These are phyloP conservation scores for Phialophora chinensis DNA, from an alignment of 2,329 filamentous ascomycete species.

Conservation along the genomic window DNA sequence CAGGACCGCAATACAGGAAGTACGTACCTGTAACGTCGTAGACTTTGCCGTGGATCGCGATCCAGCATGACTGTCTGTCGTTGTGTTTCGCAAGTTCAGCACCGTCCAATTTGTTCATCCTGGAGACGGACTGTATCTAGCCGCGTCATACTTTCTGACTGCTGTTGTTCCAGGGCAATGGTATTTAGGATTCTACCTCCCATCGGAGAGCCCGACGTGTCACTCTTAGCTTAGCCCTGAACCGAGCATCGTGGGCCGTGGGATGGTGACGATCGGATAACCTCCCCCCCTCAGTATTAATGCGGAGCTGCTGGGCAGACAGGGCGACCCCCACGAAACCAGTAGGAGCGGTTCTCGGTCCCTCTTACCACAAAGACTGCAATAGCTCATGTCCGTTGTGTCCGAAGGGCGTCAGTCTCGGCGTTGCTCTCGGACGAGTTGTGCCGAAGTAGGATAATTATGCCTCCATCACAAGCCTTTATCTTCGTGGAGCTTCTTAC, in stretches of 20 bases:
- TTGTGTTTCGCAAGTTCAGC: conserved; percentile 81
- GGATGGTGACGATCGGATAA: neutral
- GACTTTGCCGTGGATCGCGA: conserved; percentile 80
- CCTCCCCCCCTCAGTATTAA: neutral
- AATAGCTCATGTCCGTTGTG: conserved; percentile 7
- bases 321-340: conserved; percentile 6
- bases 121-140: conserved; percentile 1
- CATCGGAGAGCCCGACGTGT: neutral
- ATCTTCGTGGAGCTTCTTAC: neutral
- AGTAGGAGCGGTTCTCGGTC: neutral
- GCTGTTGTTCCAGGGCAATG: neutral
- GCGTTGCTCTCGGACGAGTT: neutral
- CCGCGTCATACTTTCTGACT: neutral
- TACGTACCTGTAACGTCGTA: conserved; percentile 78
- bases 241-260: neutral
- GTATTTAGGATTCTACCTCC: neutral
- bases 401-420: conserved; percentile 28
- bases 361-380: neutral
- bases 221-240: neutral
- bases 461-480: neutral
- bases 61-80: conserved; percentile 78
- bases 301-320: neutral
- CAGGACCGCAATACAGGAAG: conserved; percentile 82
- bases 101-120: conserved; percentile 9
- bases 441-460: neutral